Evolutionary conservation across 2,329 filamentous ascomycete genomes (phyloP), one percentile per base, ranked within the genome.

Genomic region (Penicillium olsonii): DNA sequence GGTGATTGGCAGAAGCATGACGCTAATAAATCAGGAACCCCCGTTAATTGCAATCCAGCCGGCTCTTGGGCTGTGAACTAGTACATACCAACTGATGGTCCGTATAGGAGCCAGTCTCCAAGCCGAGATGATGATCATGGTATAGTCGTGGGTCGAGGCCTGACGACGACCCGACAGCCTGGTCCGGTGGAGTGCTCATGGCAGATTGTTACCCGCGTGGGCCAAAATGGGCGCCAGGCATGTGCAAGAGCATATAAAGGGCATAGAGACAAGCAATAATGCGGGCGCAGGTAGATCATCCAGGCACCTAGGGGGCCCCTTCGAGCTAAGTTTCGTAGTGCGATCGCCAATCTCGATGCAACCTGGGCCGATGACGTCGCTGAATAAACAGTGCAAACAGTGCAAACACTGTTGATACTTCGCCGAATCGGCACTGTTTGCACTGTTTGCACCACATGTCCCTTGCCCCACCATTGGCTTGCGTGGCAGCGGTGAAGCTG

Each of bases 1-100:
- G 68, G 61, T 87, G 84, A 51, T 81, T 76, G 19, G 82, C 76
- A 37, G 80, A 82, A 41, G 82, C 79, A 75, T 87, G 81, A 71
- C 81, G 78, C 80, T 78, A 18, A 45, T 27, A 26, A 46, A n/a
- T n/a, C n/a, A 24, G 29, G 42, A 39, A 14, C 31, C n/a, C 19
- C 31, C 15, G 37, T 56, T 29, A 57, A 48, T 45, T 18, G 15
- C 9, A 26, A 37, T 35, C 33, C n/a, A 18, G 19, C 19, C 18
- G 27, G 18, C 33, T 17, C n/a, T 14, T 12, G 12, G 14, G 34
- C 38, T 27, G 18, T 24, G n/a, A n/a, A n/a, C n/a, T n/a, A n/a
- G 34, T 33, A 55, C 68, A 38, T 73, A 81, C 79, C 66, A 84
- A 65, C 58, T 77, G 76, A 56, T 78, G 75, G 2, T 76, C 75